Base-by-base conservation (phyloP, 495 filamentous ascomycete genomes). In the Penicillium crystallinum region DNA sequence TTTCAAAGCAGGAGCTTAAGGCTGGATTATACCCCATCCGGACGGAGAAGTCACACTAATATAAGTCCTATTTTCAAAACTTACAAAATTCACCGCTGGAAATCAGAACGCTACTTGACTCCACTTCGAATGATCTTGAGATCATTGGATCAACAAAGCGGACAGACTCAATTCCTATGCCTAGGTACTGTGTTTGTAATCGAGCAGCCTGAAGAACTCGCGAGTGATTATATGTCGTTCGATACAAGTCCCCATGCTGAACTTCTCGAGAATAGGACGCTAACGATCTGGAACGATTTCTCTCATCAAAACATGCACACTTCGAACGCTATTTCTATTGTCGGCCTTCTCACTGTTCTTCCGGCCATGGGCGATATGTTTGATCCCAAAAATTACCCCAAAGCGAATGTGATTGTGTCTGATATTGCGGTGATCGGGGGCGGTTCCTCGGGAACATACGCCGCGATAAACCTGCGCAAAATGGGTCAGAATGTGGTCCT, bases 361-460 rank as follows among this genome's bases (percentile, higher is more conserved):
- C 21, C 11, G 5, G 21, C 11, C 14, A 6, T 21, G 19, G 3
- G 39, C 21, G 19, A 27, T 21, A 14, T 27, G 3, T 27, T 43
- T 43, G 40, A 43, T 30, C 23, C 46, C 5, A 29, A 31, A 38
- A 22, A 22, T 15, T 56, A 56, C 37, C 49, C 34, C 15, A 12
- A 18, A 2, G 43, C 42, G 15, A 19, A 58, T 17, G 41, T 58
- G 1, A 50, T 58, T 15, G 49, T 35, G 3, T 56, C 59, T 5
- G 73, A 79, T 53, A 67, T 80, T 14, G 65, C 56, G 34, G 70
- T 80, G 44, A 67, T 79, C 22, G 78, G 76, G 7, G 77, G 78
- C 29, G 78, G 78, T 11, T 57, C 75, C 0, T 54, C 68, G 9
- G 78, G 77, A 11, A 78, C 72, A 1, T 77, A 77, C 52, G 65